These are phyloP conservation scores for Eruca vesicaria DNA, from an alignment of 441 rosid species.

Conservation along the genomic window DNA sequence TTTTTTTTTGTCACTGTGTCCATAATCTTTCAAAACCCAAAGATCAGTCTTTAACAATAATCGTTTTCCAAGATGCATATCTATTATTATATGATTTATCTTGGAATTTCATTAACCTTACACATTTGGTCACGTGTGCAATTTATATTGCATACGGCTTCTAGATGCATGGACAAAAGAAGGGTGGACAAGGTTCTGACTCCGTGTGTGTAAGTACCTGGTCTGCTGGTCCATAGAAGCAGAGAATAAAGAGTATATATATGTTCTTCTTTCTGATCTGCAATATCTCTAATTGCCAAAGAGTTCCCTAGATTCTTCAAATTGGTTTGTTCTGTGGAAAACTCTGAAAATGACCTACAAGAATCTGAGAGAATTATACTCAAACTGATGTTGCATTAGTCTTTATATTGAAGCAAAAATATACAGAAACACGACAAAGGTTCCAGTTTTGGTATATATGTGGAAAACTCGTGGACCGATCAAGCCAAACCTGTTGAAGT, in stretches of 20 bases:
- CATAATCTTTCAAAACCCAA: neutral
- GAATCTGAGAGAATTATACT: conserved; percentile 29
- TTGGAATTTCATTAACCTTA: conserved; percentile 5
- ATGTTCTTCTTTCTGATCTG: neutral
- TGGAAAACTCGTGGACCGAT: neutral
- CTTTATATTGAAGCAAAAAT: conserved; percentile 1
- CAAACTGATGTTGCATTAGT: neutral
- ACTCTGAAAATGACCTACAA: conserved; percentile 25
- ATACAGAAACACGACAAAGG: neutral
- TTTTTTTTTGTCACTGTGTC: too few relatives aligned
- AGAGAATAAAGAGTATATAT: conserved; percentile 9
- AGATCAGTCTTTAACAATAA: neutral
- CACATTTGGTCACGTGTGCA: conserved; percentile 16
- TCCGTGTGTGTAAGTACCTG: conserved; percentile 13
- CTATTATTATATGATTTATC: neutral
- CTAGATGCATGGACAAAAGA: conserved; percentile 18
- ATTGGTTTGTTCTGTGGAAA: conserved; percentile 27
- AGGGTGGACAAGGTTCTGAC: conserved; percentile 17
- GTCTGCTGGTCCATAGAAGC: conserved; percentile 33
- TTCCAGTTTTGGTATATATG: neutral
- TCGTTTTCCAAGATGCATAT: neutral
- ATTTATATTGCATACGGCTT: conserved; percentile 3
- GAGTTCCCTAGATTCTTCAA: conserved; percentile 36
- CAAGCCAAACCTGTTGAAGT: neutral
- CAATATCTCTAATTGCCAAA: conserved; percentile 29